Percentiles rank a stretch among this genome's conserved stretches.
Conservation (phyloP, 805 yeast species). For the Cyberlindnera galapagoensis region DNA sequence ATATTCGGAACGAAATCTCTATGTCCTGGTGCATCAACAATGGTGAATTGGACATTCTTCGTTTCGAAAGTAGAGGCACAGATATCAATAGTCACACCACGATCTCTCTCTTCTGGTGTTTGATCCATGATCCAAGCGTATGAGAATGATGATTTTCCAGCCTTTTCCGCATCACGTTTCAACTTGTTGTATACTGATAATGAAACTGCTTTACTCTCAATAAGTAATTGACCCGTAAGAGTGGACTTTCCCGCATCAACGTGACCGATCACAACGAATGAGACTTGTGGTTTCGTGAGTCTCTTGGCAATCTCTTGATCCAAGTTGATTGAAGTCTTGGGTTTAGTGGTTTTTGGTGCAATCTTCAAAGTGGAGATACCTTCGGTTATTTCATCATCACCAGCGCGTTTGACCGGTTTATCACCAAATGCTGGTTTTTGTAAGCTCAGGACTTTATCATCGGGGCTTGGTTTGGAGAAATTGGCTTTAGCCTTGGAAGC, state of each 20-base stretch:
- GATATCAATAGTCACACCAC: conserved; percentile 95
- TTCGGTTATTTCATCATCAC: conserved; percentile 20
- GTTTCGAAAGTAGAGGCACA: conserved; percentile 93
- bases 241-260: conserved; percentile 99
- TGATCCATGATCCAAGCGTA: conserved; percentile 97
- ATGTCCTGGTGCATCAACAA: conserved; percentile 95
- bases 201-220: conserved; percentile 96
- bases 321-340: conserved; percentile 24
- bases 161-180: conserved; percentile 96
- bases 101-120: conserved; percentile 92
- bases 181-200: conserved; percentile 95
- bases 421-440: conserved; percentile 42
- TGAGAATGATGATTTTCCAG: conserved; percentile 96
- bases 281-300: conserved; percentile 89
- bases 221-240: conserved; percentile 96
- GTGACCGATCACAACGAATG: conserved; percentile 99
- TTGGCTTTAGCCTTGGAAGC: conserved; percentile 38
- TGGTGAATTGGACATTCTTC: conserved; percentile 83
- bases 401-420: too few species aligned
- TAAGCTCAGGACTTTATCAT: conserved; percentile 58
- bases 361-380: conserved; percentile 14
- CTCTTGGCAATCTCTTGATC: conserved; percentile 40
- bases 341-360: conserved; percentile 16
- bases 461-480: conserved; percentile 74
- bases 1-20: conserved; percentile 94